Conservation (phyloP, 1,284 basidiomycete genomes). For the Malassezia sympodialis region DNA sequence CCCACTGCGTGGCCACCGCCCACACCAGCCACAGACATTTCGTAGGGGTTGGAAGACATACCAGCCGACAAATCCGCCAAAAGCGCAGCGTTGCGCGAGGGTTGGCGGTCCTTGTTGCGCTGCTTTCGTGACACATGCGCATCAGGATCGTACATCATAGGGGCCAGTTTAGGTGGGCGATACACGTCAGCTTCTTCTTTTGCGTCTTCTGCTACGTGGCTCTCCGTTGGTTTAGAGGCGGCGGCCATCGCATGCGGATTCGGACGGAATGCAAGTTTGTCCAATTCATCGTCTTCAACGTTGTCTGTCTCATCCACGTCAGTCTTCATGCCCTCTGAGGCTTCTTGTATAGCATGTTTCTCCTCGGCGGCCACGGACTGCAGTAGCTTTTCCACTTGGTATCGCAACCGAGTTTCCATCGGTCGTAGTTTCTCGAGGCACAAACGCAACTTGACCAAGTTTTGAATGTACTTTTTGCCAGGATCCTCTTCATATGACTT, state of each 20-base stretch:
- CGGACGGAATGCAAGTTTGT: constrained; percentile 75
- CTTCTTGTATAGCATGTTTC: neutral
- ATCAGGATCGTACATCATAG: constrained; percentile 72
- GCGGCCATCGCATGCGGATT: constrained; percentile 55
- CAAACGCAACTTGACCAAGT: constrained; percentile 32
- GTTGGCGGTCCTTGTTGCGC: constrained; percentile 14
- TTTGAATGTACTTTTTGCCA: constrained; percentile 22
- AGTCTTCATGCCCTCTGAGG: constrained; percentile 25
- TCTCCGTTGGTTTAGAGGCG: neutral
- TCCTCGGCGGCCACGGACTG: constrained; percentile 26
- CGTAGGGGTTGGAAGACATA: constrained; percentile 44
- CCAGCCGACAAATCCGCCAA: constrained; percentile 38
- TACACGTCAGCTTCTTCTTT: constrained; percentile 57
- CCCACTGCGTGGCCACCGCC: constrained; percentile 29
- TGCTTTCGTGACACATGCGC: constrained; percentile 50
- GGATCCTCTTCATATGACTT: constrained; percentile 18
- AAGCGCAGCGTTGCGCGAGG: constrained; percentile 33
- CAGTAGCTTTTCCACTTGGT: constrained; percentile 78
- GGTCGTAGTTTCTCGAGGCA: constrained; percentile 51
- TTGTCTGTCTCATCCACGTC: constrained; percentile 51
- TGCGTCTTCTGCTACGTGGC: neutral
- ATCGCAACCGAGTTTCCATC: constrained; percentile 74
- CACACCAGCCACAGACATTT: constrained; percentile 35
- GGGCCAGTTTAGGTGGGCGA: constrained; percentile 80
- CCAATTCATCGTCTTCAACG: constrained; percentile 53